These are phyloP conservation scores for Candida tetrigidarum DNA, from an alignment of 1,139 yeast genomes.

Conservation along the genomic window DNA sequence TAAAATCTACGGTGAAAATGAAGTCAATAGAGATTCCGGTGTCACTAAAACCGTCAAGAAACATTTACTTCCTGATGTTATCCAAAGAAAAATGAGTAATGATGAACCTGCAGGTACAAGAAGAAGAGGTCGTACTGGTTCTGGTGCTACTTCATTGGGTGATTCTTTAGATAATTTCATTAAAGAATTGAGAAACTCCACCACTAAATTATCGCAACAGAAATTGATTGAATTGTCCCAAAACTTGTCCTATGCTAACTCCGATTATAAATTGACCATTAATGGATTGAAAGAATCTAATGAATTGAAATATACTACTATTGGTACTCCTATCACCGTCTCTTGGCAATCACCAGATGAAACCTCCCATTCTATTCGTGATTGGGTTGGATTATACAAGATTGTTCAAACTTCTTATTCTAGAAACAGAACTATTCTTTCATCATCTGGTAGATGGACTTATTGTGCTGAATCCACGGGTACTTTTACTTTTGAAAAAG, in stretches of 20 bases:
- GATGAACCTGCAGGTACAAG: slow-evolving; percentile 21
- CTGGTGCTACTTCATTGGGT: slow-evolving; percentile 26
- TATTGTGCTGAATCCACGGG: slow-evolving; percentile 55
- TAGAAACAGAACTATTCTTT: slow-evolving; percentile 59
- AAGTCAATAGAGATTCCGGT: slow-evolving; percentile 62
- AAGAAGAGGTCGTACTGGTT: slow-evolving; percentile 22
- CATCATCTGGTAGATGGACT: slow-evolving; percentile 76
- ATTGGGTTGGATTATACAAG: slow-evolving; percentile 83
- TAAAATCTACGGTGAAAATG: slow-evolving; percentile 72
- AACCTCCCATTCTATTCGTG: slow-evolving; percentile 45
- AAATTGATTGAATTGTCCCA: slow-evolving; percentile 47
- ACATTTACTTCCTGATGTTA: slow-evolving; percentile 47
- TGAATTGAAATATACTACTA: slow-evolving; percentile 27
- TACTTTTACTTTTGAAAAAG: slow-evolving; percentile 51
- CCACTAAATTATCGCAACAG: slow-evolving; percentile 38
- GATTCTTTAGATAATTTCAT: slow-evolving; percentile 48
- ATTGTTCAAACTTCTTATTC: slow-evolving; percentile 65
- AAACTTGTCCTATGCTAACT: slow-evolving; percentile 42
- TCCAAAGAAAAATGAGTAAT: slow-evolving; percentile 38
- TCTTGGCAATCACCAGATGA: slow-evolving; percentile 58
- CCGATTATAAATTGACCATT: slow-evolving; percentile 36
- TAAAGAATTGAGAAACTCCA: slow-evolving; percentile 40
- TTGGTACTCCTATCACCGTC: slow-evolving; percentile 61
- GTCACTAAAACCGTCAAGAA: slow-evolving; percentile 68
- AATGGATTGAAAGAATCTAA: slow-evolving; percentile 25